Evolutionary conservation across 345 rosid species (phyloP).

Genomic region (Gossypioides kirkii): DNA sequence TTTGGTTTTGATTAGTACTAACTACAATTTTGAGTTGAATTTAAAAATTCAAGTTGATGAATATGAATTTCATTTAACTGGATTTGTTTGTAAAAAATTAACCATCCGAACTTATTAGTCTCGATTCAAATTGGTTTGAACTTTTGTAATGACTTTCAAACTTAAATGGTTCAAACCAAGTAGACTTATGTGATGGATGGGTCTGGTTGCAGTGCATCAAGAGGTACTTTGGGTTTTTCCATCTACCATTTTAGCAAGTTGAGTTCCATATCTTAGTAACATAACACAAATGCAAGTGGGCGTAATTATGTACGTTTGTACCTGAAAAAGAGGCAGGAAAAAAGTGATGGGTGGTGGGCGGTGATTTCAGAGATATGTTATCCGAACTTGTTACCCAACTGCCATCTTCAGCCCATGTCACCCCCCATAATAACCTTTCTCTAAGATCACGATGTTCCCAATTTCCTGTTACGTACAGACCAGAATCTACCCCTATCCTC

Average conservation of each 20-base stretch:
- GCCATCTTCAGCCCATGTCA: constrained; percentile 8
- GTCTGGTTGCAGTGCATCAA: too few relatives aligned
- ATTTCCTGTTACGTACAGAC: not conserved
- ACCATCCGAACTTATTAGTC: too few relatives aligned
- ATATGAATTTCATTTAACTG: too few relatives aligned
- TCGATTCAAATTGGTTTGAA: too few relatives aligned
- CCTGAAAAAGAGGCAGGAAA: not conserved
- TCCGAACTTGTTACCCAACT: not conserved
- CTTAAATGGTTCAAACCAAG: too few relatives aligned
- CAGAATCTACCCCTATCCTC: not conserved
- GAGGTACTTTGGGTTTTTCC: too few relatives aligned
- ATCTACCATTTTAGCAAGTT: not conserved
- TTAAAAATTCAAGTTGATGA: too few relatives aligned
- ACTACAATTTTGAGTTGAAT: too few relatives aligned
- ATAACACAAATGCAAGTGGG: not conserved
- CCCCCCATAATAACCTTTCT: not conserved
- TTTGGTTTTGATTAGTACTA: too few relatives aligned
- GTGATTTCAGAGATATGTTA: not conserved
- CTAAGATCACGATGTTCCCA: not conserved
- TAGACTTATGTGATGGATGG: too few relatives aligned
- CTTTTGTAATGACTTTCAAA: too few relatives aligned
- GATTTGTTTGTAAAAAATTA: too few relatives aligned
- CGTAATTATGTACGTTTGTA: not conserved
- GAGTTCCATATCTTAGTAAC: not conserved
- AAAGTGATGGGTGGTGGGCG: not conserved